phyloP scores from a whole-genome alignment of 306 rosid species.

The Trichosanthes cucumerina region DNA sequence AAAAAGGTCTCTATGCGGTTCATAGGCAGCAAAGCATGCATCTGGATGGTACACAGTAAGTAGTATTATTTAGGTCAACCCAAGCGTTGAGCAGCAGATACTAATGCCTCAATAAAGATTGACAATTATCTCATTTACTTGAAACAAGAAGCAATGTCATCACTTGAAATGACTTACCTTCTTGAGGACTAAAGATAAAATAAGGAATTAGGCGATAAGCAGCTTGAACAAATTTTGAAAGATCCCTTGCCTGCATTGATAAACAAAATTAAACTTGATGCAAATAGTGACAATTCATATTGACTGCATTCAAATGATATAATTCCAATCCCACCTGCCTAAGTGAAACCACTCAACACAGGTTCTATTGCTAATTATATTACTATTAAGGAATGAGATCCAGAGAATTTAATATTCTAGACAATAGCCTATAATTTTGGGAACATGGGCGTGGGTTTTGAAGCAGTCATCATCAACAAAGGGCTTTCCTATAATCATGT shows the following conservation, averaged over 20 bases:
- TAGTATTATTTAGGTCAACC: not conserved
- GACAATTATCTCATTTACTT: not conserved
- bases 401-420: not conserved
- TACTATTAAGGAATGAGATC: not conserved
- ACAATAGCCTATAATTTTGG: not conserved
- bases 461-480: not conserved
- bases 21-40: slow-evolving; percentile 2
- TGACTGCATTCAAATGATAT: not conserved
- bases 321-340: not conserved
- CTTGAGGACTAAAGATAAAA: slow-evolving; percentile 85
- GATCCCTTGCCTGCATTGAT: slow-evolving; percentile 78
- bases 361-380: not conserved
- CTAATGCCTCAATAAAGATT: not conserved
- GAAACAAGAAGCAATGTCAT: not conserved
- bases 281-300: not conserved
- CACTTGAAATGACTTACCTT: slow-evolving; percentile 42
- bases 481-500: not conserved
- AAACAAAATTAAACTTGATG: not conserved
- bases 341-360: not conserved
- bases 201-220: slow-evolving; percentile 78
- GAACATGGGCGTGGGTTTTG: not conserved
- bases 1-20: not conserved
- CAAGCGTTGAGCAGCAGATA: not conserved
- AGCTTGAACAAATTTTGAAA: slow-evolving; percentile 70
- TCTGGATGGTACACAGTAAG: not conserved